Evolutionary conservation across 768 basidiomycete species (phyloP).

Genomic region (Fomitopsis pulvina): DNA sequence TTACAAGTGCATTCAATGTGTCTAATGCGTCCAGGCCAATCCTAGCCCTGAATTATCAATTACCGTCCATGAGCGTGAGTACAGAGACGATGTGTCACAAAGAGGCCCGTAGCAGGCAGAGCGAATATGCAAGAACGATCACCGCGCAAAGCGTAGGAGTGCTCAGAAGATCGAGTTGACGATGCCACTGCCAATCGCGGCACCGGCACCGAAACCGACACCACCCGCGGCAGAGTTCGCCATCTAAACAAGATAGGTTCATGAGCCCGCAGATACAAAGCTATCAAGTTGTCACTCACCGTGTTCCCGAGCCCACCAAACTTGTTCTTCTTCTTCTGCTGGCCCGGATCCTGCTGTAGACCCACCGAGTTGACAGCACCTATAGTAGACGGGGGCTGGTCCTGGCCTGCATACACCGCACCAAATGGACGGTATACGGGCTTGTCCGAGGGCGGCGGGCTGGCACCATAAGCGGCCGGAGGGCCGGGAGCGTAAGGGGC

Average conservation of each 20-base stretch:
- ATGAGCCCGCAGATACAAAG: neutral
- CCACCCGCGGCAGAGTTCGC: slow-evolving; percentile 46
- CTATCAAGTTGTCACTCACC: slow-evolving; percentile 28
- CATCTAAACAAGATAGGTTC: slow-evolving; percentile 16
- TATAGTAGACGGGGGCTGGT: slow-evolving; percentile 24
- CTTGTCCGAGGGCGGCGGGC: slow-evolving; percentile 15
- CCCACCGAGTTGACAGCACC: slow-evolving; percentile 18
- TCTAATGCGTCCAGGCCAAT: no score
- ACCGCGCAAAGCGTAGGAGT: no score
- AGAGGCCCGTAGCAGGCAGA: no score
- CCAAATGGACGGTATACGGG: slow-evolving; percentile 32
- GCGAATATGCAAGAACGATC: no score
- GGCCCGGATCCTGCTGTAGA: slow-evolving; percentile 33
- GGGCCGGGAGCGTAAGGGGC: no score
- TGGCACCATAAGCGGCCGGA: no score
- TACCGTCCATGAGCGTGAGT: no score
- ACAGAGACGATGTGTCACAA: no score
- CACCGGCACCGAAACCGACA: slow-evolving; percentile 68
- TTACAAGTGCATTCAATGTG: no score
- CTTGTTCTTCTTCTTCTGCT: slow-evolving; percentile 50
- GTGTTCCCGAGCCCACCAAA: slow-evolving; percentile 53
- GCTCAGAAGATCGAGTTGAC: no score
- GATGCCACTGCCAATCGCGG: slow-evolving; percentile 46
- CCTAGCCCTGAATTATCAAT: no score
- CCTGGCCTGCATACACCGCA: slow-evolving; percentile 28